These are phyloP conservation scores for Spergularia bocconei DNA, from an alignment of 148 eudicot species.

Conservation along the genomic window DNA sequence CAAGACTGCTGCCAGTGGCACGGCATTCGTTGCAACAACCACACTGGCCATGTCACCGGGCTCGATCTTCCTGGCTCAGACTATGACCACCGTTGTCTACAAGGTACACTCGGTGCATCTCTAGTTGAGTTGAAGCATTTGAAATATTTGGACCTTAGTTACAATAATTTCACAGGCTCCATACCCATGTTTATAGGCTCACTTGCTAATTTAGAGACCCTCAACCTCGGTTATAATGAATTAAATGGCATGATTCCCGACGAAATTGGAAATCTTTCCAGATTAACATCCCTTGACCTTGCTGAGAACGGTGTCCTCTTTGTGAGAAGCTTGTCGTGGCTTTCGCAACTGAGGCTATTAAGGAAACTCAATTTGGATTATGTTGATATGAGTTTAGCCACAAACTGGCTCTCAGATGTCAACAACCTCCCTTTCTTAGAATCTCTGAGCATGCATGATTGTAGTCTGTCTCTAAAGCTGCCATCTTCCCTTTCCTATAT, in stretches of 20 bases:
- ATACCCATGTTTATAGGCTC: constrained; percentile 18
- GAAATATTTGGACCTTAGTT: constrained; percentile 15
- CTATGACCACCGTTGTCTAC: neutral
- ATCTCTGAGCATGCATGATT: neutral
- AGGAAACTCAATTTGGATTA: neutral
- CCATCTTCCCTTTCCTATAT: constrained; percentile 6
- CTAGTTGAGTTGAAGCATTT: constrained; percentile 18
- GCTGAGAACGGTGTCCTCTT: no score
- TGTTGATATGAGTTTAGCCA: neutral
- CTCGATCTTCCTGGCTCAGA: neutral
- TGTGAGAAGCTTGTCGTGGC: constrained; percentile 2
- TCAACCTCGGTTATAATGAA: constrained; percentile 3
- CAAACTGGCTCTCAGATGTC: constrained; percentile 7
- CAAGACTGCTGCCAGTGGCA: constrained; percentile 22
- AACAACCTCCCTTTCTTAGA: constrained; percentile 16
- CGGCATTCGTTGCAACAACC: constrained; percentile 14
- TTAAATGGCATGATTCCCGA: neutral
- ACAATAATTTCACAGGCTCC: constrained; percentile 5
- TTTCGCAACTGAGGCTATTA: neutral
- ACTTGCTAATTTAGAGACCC: constrained; percentile 8
- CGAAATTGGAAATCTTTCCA: constrained; percentile 17
- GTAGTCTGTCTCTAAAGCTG: neutral
- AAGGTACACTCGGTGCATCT: constrained; percentile 9
- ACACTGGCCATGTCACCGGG: constrained; percentile 19
- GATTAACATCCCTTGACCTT: constrained; percentile 19